Base-by-base conservation (phyloP, 805 yeast genomes). In the Candida insectorum region DNA sequence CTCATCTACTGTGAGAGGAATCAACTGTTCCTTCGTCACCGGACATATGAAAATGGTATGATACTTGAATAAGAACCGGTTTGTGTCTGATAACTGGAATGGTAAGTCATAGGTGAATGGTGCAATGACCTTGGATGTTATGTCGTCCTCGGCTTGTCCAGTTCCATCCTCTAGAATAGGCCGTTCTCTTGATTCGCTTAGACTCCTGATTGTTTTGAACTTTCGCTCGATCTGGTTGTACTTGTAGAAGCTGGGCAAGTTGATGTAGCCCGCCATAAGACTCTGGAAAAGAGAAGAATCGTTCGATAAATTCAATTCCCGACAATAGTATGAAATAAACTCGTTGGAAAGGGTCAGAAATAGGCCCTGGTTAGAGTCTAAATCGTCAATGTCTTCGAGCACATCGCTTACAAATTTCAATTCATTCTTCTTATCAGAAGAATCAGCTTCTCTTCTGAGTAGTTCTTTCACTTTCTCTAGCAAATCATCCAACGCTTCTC, bases 41-140 rank as follows among this genome's bases (percentile, higher is more conserved):
- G 72, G 71, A 41, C 72, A 66, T n/a, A 65, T 62, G 45, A 66
- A 66, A 9, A 66, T 64, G 4, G 71, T 70, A 45, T 66, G 72
- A 45, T 59, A 58, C 21, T 56, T 54, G 47, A 66, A 66, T 17
- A 65, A 47, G 33, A 64, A 62, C 33, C 65, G 44, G 43, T 56
- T 60, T 10, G 62, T 47, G 37, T 65, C 69, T 0, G 69, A 66
- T 14, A 66, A 44, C 42, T 60, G 69, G 44, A 66, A 66, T 6
- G 72, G 71, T 25, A 66, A 42, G 36, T 66, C 72, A 31, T 31
- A 56, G 16, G 40, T 47, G 40, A 41, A 51, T 3, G 55, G 51
- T 1, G 58, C 58, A 12, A 34, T 30, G 4, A 34, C 37, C 26
- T 26, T 26, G 24, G 25, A n/a, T n/a, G n/a, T n/a, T n/a, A n/a